A percentile compares a stretch with the other conserved stretches of the same genome.
Conservation (phyloP, 139 green algal genomes). For the Tetratostichococcus sp. region DNA sequence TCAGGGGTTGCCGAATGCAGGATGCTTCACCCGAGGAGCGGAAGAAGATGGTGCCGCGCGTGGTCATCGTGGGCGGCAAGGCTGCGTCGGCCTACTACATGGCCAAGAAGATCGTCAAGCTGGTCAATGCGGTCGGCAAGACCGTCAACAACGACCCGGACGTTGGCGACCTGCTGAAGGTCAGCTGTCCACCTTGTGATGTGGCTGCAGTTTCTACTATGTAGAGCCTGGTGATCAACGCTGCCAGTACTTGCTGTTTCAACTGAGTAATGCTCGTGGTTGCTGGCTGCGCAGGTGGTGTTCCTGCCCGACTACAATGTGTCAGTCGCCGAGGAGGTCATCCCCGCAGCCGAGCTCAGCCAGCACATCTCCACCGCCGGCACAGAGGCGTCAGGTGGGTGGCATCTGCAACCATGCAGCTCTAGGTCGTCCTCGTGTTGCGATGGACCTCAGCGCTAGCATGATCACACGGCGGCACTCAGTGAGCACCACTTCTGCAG, state of each 20-base stretch:
- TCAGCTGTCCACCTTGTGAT: constrained; percentile 6
- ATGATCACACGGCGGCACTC: no score
- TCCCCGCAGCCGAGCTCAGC: constrained; percentile 75
- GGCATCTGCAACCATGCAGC: background rate
- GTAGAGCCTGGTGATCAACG: no score
- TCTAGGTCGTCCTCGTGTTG: no score
- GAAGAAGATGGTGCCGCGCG: constrained; percentile 51
- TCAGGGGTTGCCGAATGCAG: background rate
- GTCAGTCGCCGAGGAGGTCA: constrained; percentile 72
- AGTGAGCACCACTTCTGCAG: no score
- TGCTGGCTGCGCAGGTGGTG: constrained; percentile 37
- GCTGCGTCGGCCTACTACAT: constrained; percentile 92
- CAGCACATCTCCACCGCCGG: constrained; percentile 89
- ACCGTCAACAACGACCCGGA: constrained; percentile 93
- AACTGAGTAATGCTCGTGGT: no score
- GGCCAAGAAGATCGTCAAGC: constrained; percentile 98
- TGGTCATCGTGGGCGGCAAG: constrained; percentile 76
- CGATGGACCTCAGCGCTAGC: no score
- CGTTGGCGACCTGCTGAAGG: constrained; percentile 76
- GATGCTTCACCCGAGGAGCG: constrained; percentile 54
- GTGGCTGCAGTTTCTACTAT: background rate
- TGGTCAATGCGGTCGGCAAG: constrained; percentile 65
- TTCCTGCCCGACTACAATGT: constrained; percentile 99
- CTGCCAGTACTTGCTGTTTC: background rate
- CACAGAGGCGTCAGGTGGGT: constrained; percentile 66